These are phyloP conservation scores for Beauveria asiatica DNA, from an alignment of 2,329 filamentous ascomycete species.

Conservation along the genomic window DNA sequence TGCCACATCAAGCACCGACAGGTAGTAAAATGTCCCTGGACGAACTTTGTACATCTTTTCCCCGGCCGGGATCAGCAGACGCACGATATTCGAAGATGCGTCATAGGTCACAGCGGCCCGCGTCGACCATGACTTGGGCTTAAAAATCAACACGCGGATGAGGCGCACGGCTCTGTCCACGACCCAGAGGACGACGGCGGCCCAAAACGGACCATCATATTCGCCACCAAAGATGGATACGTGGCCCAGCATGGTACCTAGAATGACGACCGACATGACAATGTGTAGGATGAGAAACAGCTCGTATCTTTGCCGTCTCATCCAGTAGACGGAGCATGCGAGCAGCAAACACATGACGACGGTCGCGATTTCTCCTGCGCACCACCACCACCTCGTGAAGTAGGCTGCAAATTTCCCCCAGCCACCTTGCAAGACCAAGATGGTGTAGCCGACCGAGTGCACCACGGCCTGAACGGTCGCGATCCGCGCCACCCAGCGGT, in stretches of 20 bases:
- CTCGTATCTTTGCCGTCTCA: conserved; percentile 46
- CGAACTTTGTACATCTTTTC: conserved; percentile 25
- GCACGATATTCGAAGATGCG: conserved; percentile 31
- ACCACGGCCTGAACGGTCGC: conserved; percentile 53
- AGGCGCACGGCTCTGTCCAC: conserved; percentile 39
- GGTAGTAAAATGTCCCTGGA: conserved; percentile 37
- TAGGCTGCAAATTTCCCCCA: conserved; percentile 28
- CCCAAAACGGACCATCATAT: conserved; percentile 42
- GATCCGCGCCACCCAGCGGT: conserved; percentile 57
- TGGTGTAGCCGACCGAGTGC: conserved; percentile 52
- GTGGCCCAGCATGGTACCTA: conserved; percentile 44
- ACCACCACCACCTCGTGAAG: conserved; percentile 39
- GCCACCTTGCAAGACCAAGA: conserved; percentile 34
- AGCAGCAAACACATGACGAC: conserved; percentile 37
- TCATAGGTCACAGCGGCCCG: conserved; percentile 27
- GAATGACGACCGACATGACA: conserved; percentile 38
- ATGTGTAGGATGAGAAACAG: conserved; percentile 43
- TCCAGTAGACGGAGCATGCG: conserved; percentile 39
- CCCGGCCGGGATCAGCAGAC: conserved; percentile 29
- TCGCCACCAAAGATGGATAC: conserved; percentile 42
- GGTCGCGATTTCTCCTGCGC: conserved; percentile 38
- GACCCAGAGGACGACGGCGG: conserved; percentile 40
- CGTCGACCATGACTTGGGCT: conserved; percentile 28
- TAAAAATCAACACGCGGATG: conserved; percentile 33
- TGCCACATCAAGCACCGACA: conserved; percentile 32